Percentiles rank a stretch among this genome's conserved stretches.
Conservation (phyloP, 352 stramenopile species). For the Thalassiosira gravida region DNA sequence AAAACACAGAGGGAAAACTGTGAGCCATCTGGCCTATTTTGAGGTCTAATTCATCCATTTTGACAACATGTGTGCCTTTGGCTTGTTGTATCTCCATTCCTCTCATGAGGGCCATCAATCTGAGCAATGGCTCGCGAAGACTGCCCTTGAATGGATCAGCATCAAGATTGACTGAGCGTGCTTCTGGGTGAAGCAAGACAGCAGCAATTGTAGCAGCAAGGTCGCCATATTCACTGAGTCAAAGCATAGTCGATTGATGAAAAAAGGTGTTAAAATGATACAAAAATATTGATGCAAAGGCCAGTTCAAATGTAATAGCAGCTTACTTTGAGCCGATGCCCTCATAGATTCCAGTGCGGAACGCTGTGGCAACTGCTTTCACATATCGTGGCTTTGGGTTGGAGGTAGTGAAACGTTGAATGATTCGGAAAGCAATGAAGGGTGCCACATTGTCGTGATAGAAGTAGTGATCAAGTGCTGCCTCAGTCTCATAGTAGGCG, state of each 20-base stretch:
- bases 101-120: conserved; percentile 62
- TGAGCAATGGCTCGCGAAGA: conserved; percentile 67
- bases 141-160: conserved; percentile 66
- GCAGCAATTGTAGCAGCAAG: conserved; percentile 75
- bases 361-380: conserved; percentile 65
- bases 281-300: too few species aligned
- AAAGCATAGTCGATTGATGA: conserved; percentile 55
- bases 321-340: conserved; percentile 34
- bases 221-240: conserved; percentile 74
- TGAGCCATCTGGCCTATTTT: conserved; percentile 57
- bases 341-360: conserved; percentile 60
- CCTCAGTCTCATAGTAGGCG: conserved; percentile 77
- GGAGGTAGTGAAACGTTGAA: conserved; percentile 76
- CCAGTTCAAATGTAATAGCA: too few species aligned
- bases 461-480: conserved; percentile 71
- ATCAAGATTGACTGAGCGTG: conserved; percentile 59
- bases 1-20: conserved; percentile 75
- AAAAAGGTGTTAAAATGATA: conserved; percentile 14
- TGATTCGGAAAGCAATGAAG: conserved; percentile 75
- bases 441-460: conserved; percentile 81
- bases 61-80: conserved; percentile 28
- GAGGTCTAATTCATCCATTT: conserved; percentile 16
- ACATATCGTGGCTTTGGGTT: conserved; percentile 80
- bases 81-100: conserved; percentile 56
- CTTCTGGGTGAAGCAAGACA: conserved; percentile 76